These are phyloP conservation scores for Neobulgaria alba DNA, from an alignment of 2,329 filamentous ascomycete genomes.

Conservation along the genomic window DNA sequence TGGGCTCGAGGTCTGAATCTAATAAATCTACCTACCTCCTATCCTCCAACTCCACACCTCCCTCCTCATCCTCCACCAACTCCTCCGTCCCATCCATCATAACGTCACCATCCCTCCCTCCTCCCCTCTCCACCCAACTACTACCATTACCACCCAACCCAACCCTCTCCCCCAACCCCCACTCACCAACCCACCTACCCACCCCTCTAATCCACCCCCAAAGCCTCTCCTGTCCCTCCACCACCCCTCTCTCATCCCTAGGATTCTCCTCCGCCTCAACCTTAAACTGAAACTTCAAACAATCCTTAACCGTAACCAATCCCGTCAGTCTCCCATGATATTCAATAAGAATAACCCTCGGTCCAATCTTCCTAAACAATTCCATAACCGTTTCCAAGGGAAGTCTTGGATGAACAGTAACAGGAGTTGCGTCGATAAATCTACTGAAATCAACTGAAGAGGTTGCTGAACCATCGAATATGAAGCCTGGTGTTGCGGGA, in stretches of 20 bases:
- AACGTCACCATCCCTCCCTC: constrained; percentile 23
- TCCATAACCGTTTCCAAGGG: constrained; percentile 98
- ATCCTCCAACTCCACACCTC: constrained; percentile 36
- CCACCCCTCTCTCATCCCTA: constrained; percentile 43
- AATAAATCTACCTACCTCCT: constrained; percentile 13
- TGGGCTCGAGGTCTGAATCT: too few relatives aligned
- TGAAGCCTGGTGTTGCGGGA: constrained; percentile 34
- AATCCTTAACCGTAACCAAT: constrained; percentile 93
- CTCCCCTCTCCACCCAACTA: constrained; percentile 30
- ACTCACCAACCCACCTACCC: constrained; percentile 50
- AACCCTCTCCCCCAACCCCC: constrained; percentile 52
- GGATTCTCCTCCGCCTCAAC: constrained; percentile 77
- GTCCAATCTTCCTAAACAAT: constrained; percentile 95
- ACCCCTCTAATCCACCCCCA: constrained; percentile 49
- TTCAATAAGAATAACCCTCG: constrained; percentile 86
- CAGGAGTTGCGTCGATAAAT: constrained; percentile 81
- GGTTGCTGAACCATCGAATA: constrained; percentile 51
- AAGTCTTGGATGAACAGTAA: constrained; percentile 83
- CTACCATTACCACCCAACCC: constrained; percentile 33
- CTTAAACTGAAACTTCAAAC: constrained; percentile 94
- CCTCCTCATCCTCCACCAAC: constrained; percentile 33
- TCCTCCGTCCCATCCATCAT: constrained; percentile 46
- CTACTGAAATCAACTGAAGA: constrained; percentile 70
- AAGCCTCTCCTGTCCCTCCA: constrained; percentile 54
- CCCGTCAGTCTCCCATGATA: constrained; percentile 76